phyloP scores from a whole-genome alignment of 495 filamentous ascomycete species.

The Chaetomidium leptoderma region DNA sequence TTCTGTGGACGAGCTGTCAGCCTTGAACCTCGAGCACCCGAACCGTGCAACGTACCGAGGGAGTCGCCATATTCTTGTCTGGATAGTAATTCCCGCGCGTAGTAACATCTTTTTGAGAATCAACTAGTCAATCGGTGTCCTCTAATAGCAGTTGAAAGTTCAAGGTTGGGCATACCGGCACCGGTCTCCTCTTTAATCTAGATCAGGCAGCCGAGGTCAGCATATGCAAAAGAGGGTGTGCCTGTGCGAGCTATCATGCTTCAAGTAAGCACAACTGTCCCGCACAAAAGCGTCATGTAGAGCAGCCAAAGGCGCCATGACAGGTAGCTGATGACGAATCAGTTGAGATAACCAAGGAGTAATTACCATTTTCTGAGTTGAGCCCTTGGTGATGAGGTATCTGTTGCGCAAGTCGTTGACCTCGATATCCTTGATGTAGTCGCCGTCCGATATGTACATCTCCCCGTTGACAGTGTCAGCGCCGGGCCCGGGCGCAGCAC shows the following conservation, averaged over 20 bases:
- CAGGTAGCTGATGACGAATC: conserved; percentile 62
- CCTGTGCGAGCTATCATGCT: conserved; percentile 65
- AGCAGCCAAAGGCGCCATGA: conserved; percentile 34
- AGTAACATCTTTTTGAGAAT: conserved; percentile 89
- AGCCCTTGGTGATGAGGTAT: conserved; percentile 95
- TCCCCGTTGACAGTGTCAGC: conserved; percentile 64
- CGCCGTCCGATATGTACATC: conserved; percentile 89
- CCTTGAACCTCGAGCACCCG: conserved; percentile 1
- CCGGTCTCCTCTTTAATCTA: conserved; percentile 99
- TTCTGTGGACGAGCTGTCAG: conserved; percentile 55
- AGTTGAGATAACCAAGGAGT: conserved; percentile 65
- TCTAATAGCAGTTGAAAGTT: conserved; percentile 43
- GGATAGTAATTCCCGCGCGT: conserved; percentile 94
- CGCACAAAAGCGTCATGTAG: conserved; percentile 47
- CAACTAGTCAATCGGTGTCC: conserved; percentile 54
- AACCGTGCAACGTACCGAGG: conserved; percentile 55
- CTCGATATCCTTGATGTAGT: conserved; percentile 97
- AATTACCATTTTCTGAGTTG: conserved; percentile 99
- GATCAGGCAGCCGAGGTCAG: conserved; percentile 91
- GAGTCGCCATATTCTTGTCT: conserved; percentile 94
- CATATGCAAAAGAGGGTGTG: conserved; percentile 85
- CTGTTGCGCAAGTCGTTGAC: conserved; percentile 97
- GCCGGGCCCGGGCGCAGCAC: conserved; percentile 25
- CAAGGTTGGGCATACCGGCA: conserved; percentile 84
- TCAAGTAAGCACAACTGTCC: conserved; percentile 80